Evolutionary conservation across 2,329 filamentous ascomycete species (phyloP).

Genomic region (Sporothrix mexicana): DNA sequence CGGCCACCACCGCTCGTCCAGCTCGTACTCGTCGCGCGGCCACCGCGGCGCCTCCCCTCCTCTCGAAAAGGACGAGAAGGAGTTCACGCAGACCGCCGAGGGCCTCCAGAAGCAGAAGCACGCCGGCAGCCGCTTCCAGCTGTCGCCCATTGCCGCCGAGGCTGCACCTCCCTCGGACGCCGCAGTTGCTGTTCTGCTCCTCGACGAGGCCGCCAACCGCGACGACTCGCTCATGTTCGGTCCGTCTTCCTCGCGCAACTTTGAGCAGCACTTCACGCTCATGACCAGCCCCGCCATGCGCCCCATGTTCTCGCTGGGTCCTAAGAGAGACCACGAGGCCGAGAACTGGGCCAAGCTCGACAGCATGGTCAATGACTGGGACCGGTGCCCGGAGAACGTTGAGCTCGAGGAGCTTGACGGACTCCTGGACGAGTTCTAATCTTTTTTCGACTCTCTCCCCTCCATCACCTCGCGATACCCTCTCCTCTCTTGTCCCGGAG

Average conservation of each 20-base stretch:
- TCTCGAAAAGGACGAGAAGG: slow-evolving; percentile 90
- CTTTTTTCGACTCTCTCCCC: neutral
- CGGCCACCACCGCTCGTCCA: slow-evolving; percentile 42
- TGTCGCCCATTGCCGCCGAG: slow-evolving; percentile 40
- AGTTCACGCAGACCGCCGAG: slow-evolving; percentile 94
- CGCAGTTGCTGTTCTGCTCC: slow-evolving; percentile 40
- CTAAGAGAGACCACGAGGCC: slow-evolving; percentile 49
- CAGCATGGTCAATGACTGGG: slow-evolving; percentile 57
- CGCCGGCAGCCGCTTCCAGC: slow-evolving; percentile 49
- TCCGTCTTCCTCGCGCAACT: slow-evolving; percentile 43
- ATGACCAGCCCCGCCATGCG: slow-evolving; percentile 63
- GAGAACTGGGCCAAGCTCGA: slow-evolving; percentile 55
- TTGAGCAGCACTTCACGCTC: slow-evolving; percentile 47
- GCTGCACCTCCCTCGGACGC: slow-evolving; percentile 40
- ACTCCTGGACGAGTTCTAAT: slow-evolving; percentile 75
- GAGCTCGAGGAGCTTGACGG: slow-evolving; percentile 93
- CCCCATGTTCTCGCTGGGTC: slow-evolving; percentile 52
- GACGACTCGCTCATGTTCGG: slow-evolving; percentile 62
- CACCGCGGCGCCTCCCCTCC: slow-evolving; percentile 82
- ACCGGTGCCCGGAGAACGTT: slow-evolving; percentile 82
- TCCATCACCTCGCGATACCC: neutral
- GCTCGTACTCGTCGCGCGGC: slow-evolving; percentile 45
- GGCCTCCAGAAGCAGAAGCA: slow-evolving; percentile 74
- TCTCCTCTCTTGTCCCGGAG: neutral
- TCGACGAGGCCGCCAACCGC: slow-evolving; percentile 51